Evolutionary conservation across 306 rosid genomes (phyloP), one percentile per base, ranked within the genome.

Genomic region (Parietaria judaica): DNA sequence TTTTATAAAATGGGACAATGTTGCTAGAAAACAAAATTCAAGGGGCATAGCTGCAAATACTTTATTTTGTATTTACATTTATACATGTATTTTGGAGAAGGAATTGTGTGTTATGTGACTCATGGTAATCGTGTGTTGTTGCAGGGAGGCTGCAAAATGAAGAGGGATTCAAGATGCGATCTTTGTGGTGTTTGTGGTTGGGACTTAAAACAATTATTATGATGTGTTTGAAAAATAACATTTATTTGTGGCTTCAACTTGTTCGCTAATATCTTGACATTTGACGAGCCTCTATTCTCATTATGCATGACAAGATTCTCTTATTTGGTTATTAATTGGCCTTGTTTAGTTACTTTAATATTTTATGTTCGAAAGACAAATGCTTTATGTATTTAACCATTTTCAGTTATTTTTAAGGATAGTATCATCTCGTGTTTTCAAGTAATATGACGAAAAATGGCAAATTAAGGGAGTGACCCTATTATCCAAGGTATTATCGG

Each of bases 81-180:
- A 23, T 50, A 16, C 38, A 3, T 8, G 3, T 54, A 6, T 65
- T 11, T 2, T 41, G 43, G 43, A 38, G 53, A 8, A 11, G 8
- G 31, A 37, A 56, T 23, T 16, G 38, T 46, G 31, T 36, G 44
- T 43, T 44, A 35, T 13, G 36, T 65, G 9, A 59, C 56, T 41
- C 48, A 45, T 54, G 47, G 10, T 3, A 14, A 50, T 54, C 67
- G 36, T 59, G 47, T 76, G 37, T 54, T 48, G 36, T 56, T 48
- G 70, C 68, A 69, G 82, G 72, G 66, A 57, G 72, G 65, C 31
- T 61, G 31, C 57, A 53, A 11, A 37, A 72, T 65, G 46, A 54
- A 14, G 36, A 49, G 58, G 12, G 36, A 49, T 57, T 10, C 65
- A 46, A 23, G 74, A 69, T 65, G 55, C 55, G 54, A 43, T 68